Conservation (phyloP, 2,329 filamentous ascomycete genomes). For the Xylariaceae sp. region DNA sequence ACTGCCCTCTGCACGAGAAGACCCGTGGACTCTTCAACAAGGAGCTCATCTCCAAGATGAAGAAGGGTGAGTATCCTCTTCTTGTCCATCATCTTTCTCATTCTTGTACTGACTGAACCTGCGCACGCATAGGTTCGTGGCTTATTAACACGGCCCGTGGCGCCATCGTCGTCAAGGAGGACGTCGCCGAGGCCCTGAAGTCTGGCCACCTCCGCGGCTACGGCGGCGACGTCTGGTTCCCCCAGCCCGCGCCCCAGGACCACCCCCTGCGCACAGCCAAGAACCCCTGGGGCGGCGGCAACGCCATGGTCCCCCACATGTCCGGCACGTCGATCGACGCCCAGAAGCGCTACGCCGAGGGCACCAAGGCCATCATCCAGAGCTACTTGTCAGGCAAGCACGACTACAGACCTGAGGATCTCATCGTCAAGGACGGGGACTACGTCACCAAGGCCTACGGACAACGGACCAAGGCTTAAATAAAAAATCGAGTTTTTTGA, state of each 20-base stretch:
- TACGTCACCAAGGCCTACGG: constrained; percentile 95
- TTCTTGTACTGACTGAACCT: too few relatives aligned
- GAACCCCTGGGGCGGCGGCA: constrained; percentile 93
- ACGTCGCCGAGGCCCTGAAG: constrained; percentile 90
- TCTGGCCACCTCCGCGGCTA: constrained; percentile 86
- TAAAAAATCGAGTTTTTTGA: constrained; percentile 4
- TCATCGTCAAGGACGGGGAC: constrained; percentile 85
- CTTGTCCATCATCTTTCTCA: too few relatives aligned
- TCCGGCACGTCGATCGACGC: constrained; percentile 98
- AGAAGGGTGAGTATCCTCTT: constrained; percentile 60
- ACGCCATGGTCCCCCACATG: constrained; percentile 99
- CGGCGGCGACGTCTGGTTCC: constrained; percentile 92
- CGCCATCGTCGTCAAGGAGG: constrained; percentile 98
- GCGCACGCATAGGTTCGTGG: constrained; percentile 75
- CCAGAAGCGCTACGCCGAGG: constrained; percentile 84
- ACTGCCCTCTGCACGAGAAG: constrained; percentile 98
- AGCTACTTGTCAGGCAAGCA: constrained; percentile 83
- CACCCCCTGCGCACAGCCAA: constrained; percentile 88
- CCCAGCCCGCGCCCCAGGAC: constrained; percentile 89
- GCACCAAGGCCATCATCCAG: constrained; percentile 83
- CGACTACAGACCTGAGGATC: constrained; percentile 84
- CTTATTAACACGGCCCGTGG: constrained; percentile 98
- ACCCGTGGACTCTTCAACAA: constrained; percentile 97
- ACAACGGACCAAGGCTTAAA: constrained; percentile 51
- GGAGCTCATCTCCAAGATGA: constrained; percentile 98